These are phyloP conservation scores for Boletellus sp. DNA, from an alignment of 768 basidiomycete genomes.

Conservation along the genomic window DNA sequence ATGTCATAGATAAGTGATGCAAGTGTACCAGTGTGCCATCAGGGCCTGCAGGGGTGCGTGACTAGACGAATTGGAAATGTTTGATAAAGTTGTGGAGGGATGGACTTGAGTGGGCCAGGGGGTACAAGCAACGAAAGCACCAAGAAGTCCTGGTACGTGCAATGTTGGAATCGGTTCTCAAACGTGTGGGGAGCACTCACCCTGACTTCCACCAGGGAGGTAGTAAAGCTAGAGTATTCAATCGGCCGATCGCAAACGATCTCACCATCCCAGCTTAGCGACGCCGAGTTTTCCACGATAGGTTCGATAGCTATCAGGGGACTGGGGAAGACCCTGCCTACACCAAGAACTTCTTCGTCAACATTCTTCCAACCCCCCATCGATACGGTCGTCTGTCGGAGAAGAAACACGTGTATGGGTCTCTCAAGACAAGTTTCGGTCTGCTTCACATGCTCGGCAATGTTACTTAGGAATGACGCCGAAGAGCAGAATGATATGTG, in stretches of 20 bases:
- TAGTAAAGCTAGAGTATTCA: constrained; percentile 47
- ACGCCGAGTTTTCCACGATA: constrained; percentile 28
- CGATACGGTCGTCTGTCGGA: constrained; percentile 49
- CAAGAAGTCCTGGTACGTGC: constrained; percentile 52
- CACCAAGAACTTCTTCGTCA: constrained; percentile 39
- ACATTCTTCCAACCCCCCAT: constrained; percentile 17
- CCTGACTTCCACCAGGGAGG: constrained; percentile 46
- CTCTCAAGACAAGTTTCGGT: constrained; percentile 11
- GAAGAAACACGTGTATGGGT: constrained; percentile 48
- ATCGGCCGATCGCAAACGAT: constrained; percentile 39
- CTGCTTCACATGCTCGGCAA: constrained; percentile 6
- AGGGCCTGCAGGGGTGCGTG: constrained; percentile 49
- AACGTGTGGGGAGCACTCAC: constrained; percentile 29
- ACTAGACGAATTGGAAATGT: constrained; percentile 59
- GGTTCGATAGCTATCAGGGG: constrained; percentile 37
- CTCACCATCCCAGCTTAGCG: constrained; percentile 63
- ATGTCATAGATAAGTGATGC: constrained; percentile 13
- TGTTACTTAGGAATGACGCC: constrained; percentile 33
- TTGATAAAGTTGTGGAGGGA: constrained; percentile 40
- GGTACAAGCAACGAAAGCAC: constrained; percentile 44
- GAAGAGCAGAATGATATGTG: constrained; percentile 58
- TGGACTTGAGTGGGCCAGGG: constrained; percentile 31
- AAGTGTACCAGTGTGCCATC: constrained; percentile 10
- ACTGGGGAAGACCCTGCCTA: constrained; percentile 40
- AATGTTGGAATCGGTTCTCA: background rate